Percentiles rank a stretch among this genome's conserved stretches.
These are phyloP conservation scores for Botryobasidium botryosum DNA, from an alignment of 768 basidiomycete species.

Conservation along the genomic window DNA sequence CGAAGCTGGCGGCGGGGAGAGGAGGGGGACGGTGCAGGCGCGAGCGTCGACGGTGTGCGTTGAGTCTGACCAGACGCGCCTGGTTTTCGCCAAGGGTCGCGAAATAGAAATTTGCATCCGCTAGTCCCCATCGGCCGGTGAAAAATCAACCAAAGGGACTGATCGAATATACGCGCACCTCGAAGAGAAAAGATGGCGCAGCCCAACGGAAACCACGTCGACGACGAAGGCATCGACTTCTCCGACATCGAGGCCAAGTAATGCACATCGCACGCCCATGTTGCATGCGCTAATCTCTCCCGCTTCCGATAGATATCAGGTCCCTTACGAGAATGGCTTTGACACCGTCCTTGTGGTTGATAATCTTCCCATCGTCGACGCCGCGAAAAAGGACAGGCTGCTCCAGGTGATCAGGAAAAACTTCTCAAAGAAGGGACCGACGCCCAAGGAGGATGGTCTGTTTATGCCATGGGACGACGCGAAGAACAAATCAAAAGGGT, in stretches of 20 bases:
- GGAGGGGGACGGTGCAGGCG: too few relatives aligned
- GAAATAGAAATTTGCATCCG: too few relatives aligned
- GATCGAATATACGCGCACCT: not conserved
- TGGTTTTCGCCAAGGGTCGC: not conserved
- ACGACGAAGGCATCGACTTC: conserved; percentile 1
- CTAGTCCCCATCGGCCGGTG: not conserved
- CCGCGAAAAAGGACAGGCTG: conserved; percentile 66
- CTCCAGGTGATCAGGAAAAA: conserved; percentile 67
- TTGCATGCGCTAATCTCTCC: not conserved
- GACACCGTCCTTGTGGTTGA: conserved; percentile 90
- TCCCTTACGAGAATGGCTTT: conserved; percentile 68
- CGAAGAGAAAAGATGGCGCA: not conserved
- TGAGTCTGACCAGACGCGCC: not conserved
- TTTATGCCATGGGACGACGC: conserved; percentile 77
- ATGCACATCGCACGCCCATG: not conserved
- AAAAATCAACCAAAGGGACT: not conserved
- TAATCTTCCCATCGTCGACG: conserved; percentile 80
- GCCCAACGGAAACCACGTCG: not conserved
- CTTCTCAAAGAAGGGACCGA: conserved; percentile 63
- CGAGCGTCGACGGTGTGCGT: not conserved
- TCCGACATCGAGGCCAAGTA: conserved; percentile 4
- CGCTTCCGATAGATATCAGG: conserved; percentile 80
- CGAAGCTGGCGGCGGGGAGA: too few relatives aligned
- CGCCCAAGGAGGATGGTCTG: conserved; percentile 61
- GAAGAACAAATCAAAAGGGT: conserved; percentile 87